A percentile compares a stretch with the other conserved stretches of the same genome.
phyloP scores from a whole-genome alignment of 306 rosid species.

The Oxytropis ochrocephala region DNA sequence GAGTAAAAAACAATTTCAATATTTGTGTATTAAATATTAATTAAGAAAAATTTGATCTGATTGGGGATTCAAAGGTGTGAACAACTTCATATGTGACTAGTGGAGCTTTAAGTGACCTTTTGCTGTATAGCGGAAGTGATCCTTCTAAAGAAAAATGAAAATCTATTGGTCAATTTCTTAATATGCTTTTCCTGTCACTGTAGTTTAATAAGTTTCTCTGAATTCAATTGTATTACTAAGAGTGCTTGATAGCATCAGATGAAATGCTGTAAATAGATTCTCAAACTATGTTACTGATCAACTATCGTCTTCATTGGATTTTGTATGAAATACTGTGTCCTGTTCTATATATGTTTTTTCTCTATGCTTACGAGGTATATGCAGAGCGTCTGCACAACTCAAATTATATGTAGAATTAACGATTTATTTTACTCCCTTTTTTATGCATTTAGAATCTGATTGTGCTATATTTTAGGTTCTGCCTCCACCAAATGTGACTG shows the following conservation, averaged over 20 bases:
- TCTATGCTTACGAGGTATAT: not conserved
- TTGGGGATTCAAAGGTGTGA: not conserved
- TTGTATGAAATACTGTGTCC: conserved; percentile 1
- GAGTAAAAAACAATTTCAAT: not conserved
- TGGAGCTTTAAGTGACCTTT: conserved; percentile 13
- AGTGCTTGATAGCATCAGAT: not conserved
- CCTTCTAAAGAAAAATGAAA: not conserved
- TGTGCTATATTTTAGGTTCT: conserved; percentile 51
- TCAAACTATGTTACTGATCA: not conserved
- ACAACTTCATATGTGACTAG: not conserved
- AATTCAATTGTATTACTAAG: not conserved
- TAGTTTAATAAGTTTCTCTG: not conserved
- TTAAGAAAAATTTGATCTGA: not conserved
- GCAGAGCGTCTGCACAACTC: not conserved
- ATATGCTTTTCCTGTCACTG: not conserved
- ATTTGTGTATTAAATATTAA: not conserved
- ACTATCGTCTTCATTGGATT: not conserved
- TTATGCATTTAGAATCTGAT: not conserved
- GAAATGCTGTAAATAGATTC: conserved; percentile 10
- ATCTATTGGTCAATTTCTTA: not conserved
- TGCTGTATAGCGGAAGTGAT: not conserved
- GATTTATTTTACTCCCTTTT: not conserved
- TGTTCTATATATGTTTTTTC: not conserved
- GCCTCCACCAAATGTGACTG: conserved; percentile 97
- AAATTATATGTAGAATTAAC: not conserved